Base-by-base conservation (phyloP, 768 basidiomycete genomes). In the Hypholoma sublateritium region DNA sequence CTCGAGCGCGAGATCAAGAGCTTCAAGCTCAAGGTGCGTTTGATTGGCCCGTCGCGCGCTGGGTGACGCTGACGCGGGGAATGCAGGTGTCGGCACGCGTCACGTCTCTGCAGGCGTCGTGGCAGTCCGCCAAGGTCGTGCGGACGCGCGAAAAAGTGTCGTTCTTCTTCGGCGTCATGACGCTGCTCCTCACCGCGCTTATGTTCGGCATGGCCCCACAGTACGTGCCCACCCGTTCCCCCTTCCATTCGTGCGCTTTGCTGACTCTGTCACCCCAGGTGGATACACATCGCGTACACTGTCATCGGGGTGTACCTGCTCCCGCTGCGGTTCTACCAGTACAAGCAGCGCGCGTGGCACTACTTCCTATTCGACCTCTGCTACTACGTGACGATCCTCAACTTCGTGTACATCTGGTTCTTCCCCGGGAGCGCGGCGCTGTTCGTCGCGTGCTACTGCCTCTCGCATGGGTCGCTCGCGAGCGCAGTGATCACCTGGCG, bases 401-500 rank as follows among this genome's bases (percentile, higher is more conserved):
- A 91, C 74, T 85, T 98, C 60, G 65, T 97, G 62, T 99, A 86
- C 77, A 79, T 99, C 63, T 99, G 95, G 95, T 63, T 93, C 44
- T 75, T 96, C 59, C 96, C 97, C 0, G 75, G 77, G 4, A 93
- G 82, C 56, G 76, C 88, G 5, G 76, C 83, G 2, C 79, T 98
- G 16, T 98, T 96, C 72, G 83, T 93, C 49, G 92, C 95, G 4
- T 95, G 93, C 66, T 98, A 97, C 67, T 91, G 92, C 62, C 81
- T 98, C 22, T 91, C 93, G 0, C 88, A 97, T 68, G 97, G 95
- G 0, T 84, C 91, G 0, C 81, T 97, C 32, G 95, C 93, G 0
- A 93, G 91, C 50, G 95, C 96, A 0, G 95, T 98, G 48, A 92
- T 98, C 63, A 98, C 96, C 9, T 99, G 97, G 97, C 82, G 97